A percentile compares a stretch with the other conserved stretches of the same genome.
phyloP scores from a whole-genome alignment of 495 filamentous ascomycete species.

The Neurospora sp. region DNA sequence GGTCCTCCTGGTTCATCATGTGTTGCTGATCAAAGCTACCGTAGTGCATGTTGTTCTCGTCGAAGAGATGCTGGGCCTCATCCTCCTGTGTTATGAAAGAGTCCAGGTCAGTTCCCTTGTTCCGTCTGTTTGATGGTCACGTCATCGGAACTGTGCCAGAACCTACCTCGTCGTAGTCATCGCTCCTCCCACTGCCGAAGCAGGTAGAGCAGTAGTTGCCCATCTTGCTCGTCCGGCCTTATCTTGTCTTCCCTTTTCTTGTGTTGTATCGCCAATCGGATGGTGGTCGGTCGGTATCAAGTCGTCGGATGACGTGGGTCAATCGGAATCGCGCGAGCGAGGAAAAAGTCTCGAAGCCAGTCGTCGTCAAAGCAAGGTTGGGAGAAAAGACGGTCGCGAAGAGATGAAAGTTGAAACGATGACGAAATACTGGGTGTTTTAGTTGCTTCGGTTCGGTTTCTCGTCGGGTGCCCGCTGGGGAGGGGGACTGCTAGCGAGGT shows the following conservation, averaged over 20 bases:
- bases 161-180: conserved; percentile 33
- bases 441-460: conserved; percentile 1
- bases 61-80: conserved; percentile 38
- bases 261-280: background rate
- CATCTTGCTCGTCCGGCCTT: conserved; percentile 19
- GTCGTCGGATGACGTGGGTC: background rate
- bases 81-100: conserved; percentile 35
- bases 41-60: conserved; percentile 43
- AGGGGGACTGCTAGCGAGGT: conserved; percentile 10
- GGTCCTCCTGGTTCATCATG: conserved; percentile 40
- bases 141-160: background rate
- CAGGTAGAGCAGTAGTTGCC: conserved; percentile 36
- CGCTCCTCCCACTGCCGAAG: conserved; percentile 29
- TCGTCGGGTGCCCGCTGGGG: conserved; percentile 4
- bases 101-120: conserved; percentile 3
- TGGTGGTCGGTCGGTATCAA: background rate
- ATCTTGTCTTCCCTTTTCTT: background rate
- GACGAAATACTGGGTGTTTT: background rate
- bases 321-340: background rate
- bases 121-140: background rate
- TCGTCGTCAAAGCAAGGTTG: background rate
- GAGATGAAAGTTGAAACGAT: background rate
- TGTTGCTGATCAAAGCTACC: conserved; percentile 44
- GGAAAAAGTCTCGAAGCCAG: background rate
- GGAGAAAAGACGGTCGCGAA: conserved; percentile 6